Evolutionary conservation across 2,329 filamentous ascomycete species (phyloP), one percentile per base, ranked within the genome.

Genomic region (Colletotrichum ledebouriae): DNA sequence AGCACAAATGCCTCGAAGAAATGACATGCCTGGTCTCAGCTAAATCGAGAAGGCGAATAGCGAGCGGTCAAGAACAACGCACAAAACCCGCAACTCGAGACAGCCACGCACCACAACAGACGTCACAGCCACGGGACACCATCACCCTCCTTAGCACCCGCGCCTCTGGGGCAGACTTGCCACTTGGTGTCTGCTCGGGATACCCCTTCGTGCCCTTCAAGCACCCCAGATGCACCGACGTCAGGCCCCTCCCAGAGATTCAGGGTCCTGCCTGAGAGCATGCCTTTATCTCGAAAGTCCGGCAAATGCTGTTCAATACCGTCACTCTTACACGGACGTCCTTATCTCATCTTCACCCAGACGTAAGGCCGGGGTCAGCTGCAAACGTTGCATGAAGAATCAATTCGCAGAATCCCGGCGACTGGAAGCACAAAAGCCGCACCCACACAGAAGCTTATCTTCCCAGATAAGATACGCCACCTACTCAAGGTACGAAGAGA

Each of bases 41-140:
- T 68, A 50, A 53, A 64, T 50, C 65, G 55, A 56, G 37, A 34
- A 17, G 12, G 12, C 34, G 20, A 33, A 7, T 17, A 44, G 39
- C 46, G 61, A 68, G 20, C 65, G 65, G 65, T 53, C 11, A 59
- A 42, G 65, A 65, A 37, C 60, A 29, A 60, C 61, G 65, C 65
- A 65, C 55, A 68, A 68, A 68, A 50, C 39, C 47, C 65, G 61
- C 65, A 68, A 68, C 17, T 37, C 58, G 55, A 59, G 56, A 47
- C 60, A 64, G 65, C 65, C 39, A 68, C 55, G 37, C 22, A 42
- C 62, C 52, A 42, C 12, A 49, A 33, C 56, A 57, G 61, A 68
- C 61, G 65, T 68, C 61, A 68, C 61, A 59, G 65, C 61, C 65
- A 22, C 22, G 22, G 22, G 22, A 2, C 22, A 56, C 64, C 4